Evolutionary conservation across 768 basidiomycete species (phyloP).

Genomic region (Xerocomus spinulosus): DNA sequence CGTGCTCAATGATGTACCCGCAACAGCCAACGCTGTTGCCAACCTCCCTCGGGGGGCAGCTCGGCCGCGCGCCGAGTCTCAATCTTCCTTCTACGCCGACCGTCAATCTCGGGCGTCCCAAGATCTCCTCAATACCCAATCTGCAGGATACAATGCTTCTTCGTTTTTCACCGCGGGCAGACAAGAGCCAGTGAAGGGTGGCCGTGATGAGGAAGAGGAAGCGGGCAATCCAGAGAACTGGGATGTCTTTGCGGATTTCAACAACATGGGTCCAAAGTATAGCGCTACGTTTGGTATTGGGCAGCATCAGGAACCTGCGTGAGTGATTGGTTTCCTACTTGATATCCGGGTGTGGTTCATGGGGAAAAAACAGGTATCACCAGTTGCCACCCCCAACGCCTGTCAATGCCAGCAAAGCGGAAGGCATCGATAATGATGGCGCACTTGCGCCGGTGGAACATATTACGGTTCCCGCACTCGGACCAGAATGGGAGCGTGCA

Average conservation of each 20-base stretch:
- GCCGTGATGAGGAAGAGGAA: conserved; percentile 65
- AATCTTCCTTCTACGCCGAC: conserved; percentile 61
- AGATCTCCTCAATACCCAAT: conserved; percentile 44
- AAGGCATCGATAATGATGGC: conserved; percentile 32
- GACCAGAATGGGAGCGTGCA: conserved; percentile 80
- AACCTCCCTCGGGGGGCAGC: conserved; percentile 29
- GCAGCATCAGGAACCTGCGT: conserved; percentile 44
- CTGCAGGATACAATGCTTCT: conserved; percentile 69
- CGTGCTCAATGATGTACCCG: conserved; percentile 48
- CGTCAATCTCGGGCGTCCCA: conserved; percentile 39
- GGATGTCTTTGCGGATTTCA: conserved; percentile 89
- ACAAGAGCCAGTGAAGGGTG: conserved; percentile 73
- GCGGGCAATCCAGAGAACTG: conserved; percentile 44
- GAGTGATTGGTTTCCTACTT: conserved; percentile 19
- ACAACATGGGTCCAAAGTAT: conserved; percentile 78
- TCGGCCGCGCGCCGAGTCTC: conserved; percentile 58
- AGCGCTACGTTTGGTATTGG: conserved; percentile 53
- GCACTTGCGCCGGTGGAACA: conserved; percentile 64
- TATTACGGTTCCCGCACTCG: conserved; percentile 88
- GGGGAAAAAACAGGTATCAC: conserved; percentile 37
- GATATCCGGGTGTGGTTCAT: conserved; percentile 2
- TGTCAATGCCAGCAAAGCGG: conserved; percentile 29
- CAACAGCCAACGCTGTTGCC: conserved; percentile 17
- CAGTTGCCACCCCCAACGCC: conserved; percentile 34
- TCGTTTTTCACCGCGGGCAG: conserved; percentile 68